These are phyloP conservation scores for Phytophthora idaei DNA, from an alignment of 352 stramenopile species.

Conservation along the genomic window DNA sequence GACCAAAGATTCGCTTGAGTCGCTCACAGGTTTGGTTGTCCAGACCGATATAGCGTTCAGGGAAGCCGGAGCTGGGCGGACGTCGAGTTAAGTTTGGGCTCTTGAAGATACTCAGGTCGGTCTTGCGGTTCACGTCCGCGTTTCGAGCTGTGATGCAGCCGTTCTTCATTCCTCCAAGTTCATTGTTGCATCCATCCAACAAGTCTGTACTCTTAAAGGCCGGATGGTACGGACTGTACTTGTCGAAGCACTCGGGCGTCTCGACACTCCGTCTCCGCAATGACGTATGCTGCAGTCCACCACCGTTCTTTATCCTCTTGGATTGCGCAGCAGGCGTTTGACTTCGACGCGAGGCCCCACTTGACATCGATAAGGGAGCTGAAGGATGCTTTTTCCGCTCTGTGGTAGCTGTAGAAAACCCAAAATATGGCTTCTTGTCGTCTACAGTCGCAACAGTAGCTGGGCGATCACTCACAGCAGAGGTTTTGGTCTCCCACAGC, in stretches of 20 bases:
- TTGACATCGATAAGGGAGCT: not conserved
- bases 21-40: conserved; percentile 78
- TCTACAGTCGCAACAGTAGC: not conserved
- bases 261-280: conserved; percentile 22
- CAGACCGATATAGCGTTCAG: conserved; percentile 79
- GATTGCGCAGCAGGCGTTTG: conserved; percentile 17
- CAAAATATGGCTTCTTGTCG: conserved; percentile 28
- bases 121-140: conserved; percentile 36
- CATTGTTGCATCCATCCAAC: conserved; percentile 44
- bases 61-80: conserved; percentile 58
- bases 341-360: not conserved
- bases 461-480: not conserved
- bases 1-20: conserved; percentile 77
- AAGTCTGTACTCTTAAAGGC: conserved; percentile 52
- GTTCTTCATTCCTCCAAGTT: conserved; percentile 13
- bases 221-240: conserved; percentile 83
- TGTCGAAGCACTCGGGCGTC: conserved; percentile 71
- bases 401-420: conserved; percentile 6
- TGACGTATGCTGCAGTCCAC: conserved; percentile 6
- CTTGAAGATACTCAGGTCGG: conserved; percentile 84
- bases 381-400: conserved; percentile 17
- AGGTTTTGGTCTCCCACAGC: conserved; percentile 33
- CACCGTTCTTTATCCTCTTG: conserved; percentile 16
- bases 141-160: not conserved
- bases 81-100: conserved; percentile 56